Conservation (phyloP, 345 rosid genomes). For the Adansonia digitata region DNA sequence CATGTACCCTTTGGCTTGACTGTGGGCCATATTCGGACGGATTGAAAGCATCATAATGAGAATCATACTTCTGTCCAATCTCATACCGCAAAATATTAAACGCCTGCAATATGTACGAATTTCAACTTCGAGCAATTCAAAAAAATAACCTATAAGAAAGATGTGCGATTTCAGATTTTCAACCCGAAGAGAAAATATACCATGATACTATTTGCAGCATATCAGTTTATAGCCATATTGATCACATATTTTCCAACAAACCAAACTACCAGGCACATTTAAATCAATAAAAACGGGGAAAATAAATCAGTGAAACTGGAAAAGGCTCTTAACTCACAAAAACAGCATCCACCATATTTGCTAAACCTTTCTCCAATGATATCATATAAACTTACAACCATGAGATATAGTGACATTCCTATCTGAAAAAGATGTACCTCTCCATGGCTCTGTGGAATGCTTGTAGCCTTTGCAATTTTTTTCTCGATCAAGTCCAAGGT, state of each 20-base stretch:
- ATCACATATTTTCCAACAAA: not conserved
- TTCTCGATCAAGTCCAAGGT: conserved; percentile 45
- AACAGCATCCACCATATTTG: not conserved
- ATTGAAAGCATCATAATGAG: conserved; percentile 82
- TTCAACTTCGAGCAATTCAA: conserved; percentile 12
- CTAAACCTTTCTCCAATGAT: not conserved
- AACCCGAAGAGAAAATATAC: not conserved
- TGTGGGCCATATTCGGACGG: conserved; percentile 83
- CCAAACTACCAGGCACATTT: not conserved
- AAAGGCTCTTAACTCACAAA: not conserved
- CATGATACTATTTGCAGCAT: not conserved
- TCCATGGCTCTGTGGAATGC: conserved; percentile 63
- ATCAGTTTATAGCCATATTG: not conserved
- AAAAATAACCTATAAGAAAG: conserved; percentile 13
- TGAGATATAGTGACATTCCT: not conserved
- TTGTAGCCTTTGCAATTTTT: conserved; percentile 70
- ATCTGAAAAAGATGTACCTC: conserved; percentile 35
- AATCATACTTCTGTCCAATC: conserved; percentile 81
- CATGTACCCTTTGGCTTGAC: conserved; percentile 64
- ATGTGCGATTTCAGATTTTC: conserved; percentile 3
- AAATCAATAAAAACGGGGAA: not conserved
- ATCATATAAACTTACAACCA: not conserved
- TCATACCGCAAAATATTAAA: conserved; percentile 83
- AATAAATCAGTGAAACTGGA: not conserved
- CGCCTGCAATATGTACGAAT: conserved; percentile 47